These are phyloP conservation scores for Zasmidium cellare DNA, from an alignment of 2,329 filamentous ascomycete species.

Conservation along the genomic window DNA sequence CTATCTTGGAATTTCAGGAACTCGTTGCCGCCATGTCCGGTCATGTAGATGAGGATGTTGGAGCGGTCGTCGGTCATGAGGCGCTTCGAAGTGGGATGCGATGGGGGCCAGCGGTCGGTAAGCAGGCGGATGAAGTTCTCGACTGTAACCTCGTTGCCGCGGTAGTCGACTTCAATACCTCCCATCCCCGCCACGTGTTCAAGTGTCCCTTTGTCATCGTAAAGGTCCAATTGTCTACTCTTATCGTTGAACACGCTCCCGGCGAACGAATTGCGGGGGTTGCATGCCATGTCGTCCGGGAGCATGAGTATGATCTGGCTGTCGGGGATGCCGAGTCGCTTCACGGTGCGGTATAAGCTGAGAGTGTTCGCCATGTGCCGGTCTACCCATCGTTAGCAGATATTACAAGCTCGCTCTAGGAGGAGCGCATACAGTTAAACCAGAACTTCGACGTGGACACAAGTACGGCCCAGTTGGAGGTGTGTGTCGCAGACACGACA, in stretches of 20 bases:
- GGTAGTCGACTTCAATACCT: conserved; percentile 91
- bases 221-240: conserved; percentile 90
- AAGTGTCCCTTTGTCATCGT: conserved; percentile 65
- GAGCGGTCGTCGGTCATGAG: conserved; percentile 91
- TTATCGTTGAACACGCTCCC: conserved; percentile 98
- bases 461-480: conserved; percentile 98
- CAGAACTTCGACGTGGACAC: conserved; percentile 98
- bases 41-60: conserved; percentile 99
- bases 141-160: conserved; percentile 97
- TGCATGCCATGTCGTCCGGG: conserved; percentile 99
- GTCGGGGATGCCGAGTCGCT: conserved; percentile 94
- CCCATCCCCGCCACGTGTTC: conserved; percentile 33
- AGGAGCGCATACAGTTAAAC: conserved; percentile 76
- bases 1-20: conserved; percentile 98
- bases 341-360: conserved; percentile 95
- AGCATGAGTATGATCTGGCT: conserved; percentile 99
- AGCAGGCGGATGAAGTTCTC: conserved; percentile 97
- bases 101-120: conserved; percentile 90
- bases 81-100: conserved; percentile 92
- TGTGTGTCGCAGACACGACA: conserved; percentile 69
- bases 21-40: conserved; percentile 94
- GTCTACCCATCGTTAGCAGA: conserved; percentile 13
- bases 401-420: too few species aligned
- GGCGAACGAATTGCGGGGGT: conserved; percentile 95
- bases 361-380: conserved; percentile 96